Conservation (phyloP, 2,329 filamentous ascomycete genomes). For the Nigrospora oryzae region DNA sequence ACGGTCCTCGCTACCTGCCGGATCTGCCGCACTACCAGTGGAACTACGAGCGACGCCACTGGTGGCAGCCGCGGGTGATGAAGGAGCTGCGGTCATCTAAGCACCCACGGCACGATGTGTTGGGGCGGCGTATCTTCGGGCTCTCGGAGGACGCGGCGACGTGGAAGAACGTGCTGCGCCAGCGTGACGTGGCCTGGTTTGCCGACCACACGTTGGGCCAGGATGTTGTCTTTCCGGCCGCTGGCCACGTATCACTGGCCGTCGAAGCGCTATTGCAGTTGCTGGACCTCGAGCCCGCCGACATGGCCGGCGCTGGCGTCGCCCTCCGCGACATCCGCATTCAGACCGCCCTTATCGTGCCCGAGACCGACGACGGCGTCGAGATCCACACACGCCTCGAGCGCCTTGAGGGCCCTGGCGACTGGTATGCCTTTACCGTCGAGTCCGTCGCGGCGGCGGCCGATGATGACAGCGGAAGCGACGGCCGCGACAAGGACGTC, state of each 20-base stretch:
- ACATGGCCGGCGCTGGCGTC: slow-evolving; percentile 1
- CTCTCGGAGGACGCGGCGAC: background rate
- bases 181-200: slow-evolving; percentile 26
- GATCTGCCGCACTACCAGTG: slow-evolving; percentile 20
- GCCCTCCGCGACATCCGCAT: slow-evolving; percentile 12
- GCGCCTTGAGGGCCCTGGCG: background rate
- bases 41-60: slow-evolving; percentile 13
- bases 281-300: slow-evolving; percentile 3
- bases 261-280: slow-evolving; percentile 24
- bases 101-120: slow-evolving; percentile 15
- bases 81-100: slow-evolving; percentile 10
- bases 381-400: background rate
- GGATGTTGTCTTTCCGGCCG: slow-evolving; percentile 25
- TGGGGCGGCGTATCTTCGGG: slow-evolving; percentile 7
- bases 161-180: slow-evolving; percentile 19
- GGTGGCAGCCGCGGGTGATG: slow-evolving; percentile 13
- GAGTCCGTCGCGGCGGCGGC: slow-evolving; percentile 6
- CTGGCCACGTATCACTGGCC: slow-evolving; percentile 26
- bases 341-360: slow-evolving; percentile 12
- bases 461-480: too few relatives aligned
- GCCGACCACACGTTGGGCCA: slow-evolving; percentile 21
- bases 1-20: slow-evolving; percentile 8
- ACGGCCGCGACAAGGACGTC: background rate
- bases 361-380: slow-evolving; percentile 2
- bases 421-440: slow-evolving; percentile 7